Conservation (phyloP, 257 asterid species). For the Penstemon newberryi region DNA sequence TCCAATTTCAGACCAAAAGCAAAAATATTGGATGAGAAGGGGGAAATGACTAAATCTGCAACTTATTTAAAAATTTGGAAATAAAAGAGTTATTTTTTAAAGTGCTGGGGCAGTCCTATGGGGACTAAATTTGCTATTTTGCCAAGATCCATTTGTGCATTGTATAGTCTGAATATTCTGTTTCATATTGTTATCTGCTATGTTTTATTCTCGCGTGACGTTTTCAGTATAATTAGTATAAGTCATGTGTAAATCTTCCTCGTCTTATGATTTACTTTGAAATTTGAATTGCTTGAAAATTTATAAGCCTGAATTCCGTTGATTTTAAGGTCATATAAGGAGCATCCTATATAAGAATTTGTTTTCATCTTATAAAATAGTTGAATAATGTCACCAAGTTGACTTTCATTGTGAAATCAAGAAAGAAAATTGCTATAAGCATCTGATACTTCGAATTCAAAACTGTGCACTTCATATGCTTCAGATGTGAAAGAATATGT, state of each 20-base stretch:
- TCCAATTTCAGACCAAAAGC: too few relatives aligned
- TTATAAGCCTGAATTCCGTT: neutral
- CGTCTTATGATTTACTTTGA: neutral
- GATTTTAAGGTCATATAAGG: neutral
- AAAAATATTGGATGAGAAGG: too few relatives aligned
- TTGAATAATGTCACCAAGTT: neutral
- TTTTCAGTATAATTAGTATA: neutral
- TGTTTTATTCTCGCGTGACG: neutral
- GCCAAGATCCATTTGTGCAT: slow-evolving; percentile 3
- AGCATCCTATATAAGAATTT: neutral
- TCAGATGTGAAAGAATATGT: neutral
- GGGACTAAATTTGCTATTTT: too few relatives aligned
- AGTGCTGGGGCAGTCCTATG: too few relatives aligned
- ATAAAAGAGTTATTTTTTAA: too few relatives aligned
- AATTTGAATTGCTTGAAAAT: neutral
- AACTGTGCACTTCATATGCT: neutral
- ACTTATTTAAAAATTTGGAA: too few relatives aligned
- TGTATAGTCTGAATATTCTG: neutral
- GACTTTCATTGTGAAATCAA: neutral
- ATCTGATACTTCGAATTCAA: neutral
- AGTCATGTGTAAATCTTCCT: neutral
- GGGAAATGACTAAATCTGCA: too few relatives aligned
- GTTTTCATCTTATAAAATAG: neutral
- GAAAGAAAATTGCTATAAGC: neutral
- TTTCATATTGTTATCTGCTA: neutral